Evolutionary conservation across 2,329 filamentous ascomycete genomes (phyloP), one percentile per base, ranked within the genome.

Genomic region (Talaromyces sp.): DNA sequence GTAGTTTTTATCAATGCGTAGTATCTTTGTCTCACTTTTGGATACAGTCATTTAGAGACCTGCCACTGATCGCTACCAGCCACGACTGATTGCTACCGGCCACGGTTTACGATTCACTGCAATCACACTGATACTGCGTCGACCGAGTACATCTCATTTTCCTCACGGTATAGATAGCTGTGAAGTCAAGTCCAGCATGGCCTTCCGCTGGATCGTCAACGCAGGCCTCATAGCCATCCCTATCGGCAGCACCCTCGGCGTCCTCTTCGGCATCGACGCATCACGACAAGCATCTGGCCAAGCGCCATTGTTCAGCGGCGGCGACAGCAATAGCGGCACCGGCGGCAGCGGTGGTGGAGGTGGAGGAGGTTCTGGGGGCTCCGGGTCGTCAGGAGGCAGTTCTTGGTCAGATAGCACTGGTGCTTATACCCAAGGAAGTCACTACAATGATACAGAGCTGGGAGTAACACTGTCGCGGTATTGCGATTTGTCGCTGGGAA

Each of bases 181-280:
- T 31, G 5, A 31, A 31, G 27, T 7, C 27, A 31, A 31, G 45
- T 43, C 47, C 62, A 37, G 27, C 68, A 75, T 72, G 72, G 74
- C 71, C 37, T 61, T 78, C 60, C 74, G 78, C 68, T 80, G 82
- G 72, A 71, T 85, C 65, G 77, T 85, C 73, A 86, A 84, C 74
- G 77, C 81, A 62, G 77, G 76, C 70, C 78, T 86, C 59, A 69
- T 86, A 67, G 79, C 79, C 68, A 73, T 86, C 66, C 84, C 81
- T 45, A 79, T 85, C 65, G 83, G 78, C 65, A 77, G 79, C 63
- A 84, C 82, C 10, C 69, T 85, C 35, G 84, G 82, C 57, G 74
- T 85, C 50, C 73, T 86, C 27, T 73, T 85, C 41, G 83, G 82
- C 10, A 71, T 86, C 41, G 79, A 85, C 66, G 75, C 76, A n/a